phyloP scores from a whole-genome alignment of 2,329 filamentous ascomycete genomes.

The Thielaviopsis populi region DNA sequence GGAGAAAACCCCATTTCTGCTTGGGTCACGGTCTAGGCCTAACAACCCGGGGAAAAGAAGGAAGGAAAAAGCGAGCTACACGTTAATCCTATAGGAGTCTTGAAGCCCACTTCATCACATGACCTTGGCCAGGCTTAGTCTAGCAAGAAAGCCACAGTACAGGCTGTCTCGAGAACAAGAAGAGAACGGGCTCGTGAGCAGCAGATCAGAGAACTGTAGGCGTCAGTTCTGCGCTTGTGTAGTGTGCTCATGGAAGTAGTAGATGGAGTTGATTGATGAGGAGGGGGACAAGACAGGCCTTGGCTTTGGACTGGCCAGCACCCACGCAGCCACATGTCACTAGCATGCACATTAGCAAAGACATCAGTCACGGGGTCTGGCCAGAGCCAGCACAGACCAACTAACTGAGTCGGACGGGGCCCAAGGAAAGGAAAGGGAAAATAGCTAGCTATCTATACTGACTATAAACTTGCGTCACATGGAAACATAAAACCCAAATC shows the following conservation, averaged over 20 bases:
- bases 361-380: background rate
- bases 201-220: background rate
- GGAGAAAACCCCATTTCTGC: background rate
- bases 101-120: background rate
- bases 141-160: background rate
- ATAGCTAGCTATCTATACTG: no score
- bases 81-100: background rate
- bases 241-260: background rate
- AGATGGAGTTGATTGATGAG: background rate
- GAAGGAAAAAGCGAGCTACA: background rate
- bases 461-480: background rate
- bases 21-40: background rate
- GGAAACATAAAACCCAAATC: background rate
- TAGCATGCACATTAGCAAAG: background rate
- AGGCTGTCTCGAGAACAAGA: background rate
- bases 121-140: background rate
- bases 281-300: background rate
- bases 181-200: background rate
- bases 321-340: background rate
- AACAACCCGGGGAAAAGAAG: background rate
- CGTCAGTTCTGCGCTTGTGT: constrained; percentile 1
- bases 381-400: background rate
- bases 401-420: background rate
- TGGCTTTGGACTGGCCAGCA: background rate
- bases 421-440: background rate